Conservation (phyloP, 805 yeast species). For the Starmerella riodocensis region DNA sequence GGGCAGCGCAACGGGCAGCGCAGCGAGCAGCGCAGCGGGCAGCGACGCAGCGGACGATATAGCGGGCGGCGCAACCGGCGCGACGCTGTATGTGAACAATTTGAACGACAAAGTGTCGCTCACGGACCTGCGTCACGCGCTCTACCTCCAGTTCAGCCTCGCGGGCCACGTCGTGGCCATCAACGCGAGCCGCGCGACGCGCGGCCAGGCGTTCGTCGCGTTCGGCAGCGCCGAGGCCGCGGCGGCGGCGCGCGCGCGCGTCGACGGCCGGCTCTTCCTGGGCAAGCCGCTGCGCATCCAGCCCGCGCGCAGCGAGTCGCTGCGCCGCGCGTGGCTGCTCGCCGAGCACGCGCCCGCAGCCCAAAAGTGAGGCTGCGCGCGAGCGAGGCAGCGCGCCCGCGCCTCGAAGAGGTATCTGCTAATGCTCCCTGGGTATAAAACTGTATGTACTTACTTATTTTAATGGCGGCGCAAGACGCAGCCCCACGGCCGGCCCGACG, state of each 20-base stretch:
- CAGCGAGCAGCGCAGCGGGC: too few species aligned
- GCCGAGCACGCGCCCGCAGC: too few species aligned
- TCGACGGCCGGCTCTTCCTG: constrained; percentile 26
- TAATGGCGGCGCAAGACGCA: constrained; percentile 18
- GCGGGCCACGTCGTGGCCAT: constrained; percentile 29
- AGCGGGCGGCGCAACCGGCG: neutral
- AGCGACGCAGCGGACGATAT: too few species aligned
- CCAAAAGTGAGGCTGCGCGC: too few species aligned
- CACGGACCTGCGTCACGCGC: constrained; percentile 25
- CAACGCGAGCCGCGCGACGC: constrained; percentile 30
- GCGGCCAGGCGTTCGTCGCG: constrained; percentile 34
- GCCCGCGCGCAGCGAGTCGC: constrained; percentile 25
- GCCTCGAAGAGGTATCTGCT: too few species aligned
- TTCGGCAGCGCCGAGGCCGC: constrained; percentile 26
- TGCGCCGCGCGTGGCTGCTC: constrained; percentile 12
- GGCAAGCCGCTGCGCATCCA: constrained; percentile 27
- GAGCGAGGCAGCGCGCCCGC: too few species aligned
- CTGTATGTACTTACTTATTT: too few species aligned
- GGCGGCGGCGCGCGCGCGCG: constrained; percentile 22
- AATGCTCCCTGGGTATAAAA: too few species aligned
- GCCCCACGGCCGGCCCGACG: constrained; percentile 25
- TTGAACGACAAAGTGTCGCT: constrained; percentile 29
- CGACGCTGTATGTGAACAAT: constrained; percentile 30
- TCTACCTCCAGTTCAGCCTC: constrained; percentile 30
- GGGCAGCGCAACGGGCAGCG: too few species aligned